phyloP scores from a whole-genome alignment of 192 early-diverging fungal genomes.

The Allomyces macrogynus region DNA sequence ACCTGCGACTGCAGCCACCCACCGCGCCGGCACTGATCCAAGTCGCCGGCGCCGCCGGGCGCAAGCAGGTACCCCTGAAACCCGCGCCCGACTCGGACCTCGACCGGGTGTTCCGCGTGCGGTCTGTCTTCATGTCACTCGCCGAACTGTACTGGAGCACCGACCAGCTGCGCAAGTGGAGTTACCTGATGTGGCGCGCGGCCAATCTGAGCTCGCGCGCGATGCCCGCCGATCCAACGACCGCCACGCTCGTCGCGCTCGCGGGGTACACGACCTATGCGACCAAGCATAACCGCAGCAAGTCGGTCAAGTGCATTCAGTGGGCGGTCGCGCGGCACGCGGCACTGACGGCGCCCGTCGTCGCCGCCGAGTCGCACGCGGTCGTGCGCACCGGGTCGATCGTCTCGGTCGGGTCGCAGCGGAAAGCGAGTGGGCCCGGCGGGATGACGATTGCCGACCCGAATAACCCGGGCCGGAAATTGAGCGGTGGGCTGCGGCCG shows the following conservation, averaged over 20 bases:
- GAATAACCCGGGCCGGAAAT: no score
- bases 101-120: not conserved
- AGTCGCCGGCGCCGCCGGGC: not conserved
- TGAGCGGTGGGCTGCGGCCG: no score
- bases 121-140: not conserved
- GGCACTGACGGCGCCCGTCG: no score
- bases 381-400: no score
- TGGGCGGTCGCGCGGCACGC: no score
- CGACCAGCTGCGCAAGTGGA: not conserved
- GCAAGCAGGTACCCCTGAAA: not conserved
- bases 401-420: no score
- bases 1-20: not conserved
- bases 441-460: no score
- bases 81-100: not conserved
- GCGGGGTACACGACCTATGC: not conserved
- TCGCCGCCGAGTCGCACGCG: no score
- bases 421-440: no score
- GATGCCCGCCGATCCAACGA: not conserved
- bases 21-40: not conserved
- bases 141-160: not conserved
- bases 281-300: not conserved
- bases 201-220: not conserved
- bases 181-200: not conserved
- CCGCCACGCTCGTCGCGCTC: not conserved
- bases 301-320: no score